Evolutionary conservation across 2,329 filamentous ascomycete species (phyloP), one percentile per base, ranked within the genome.

Genomic region (Diplocarpon rosae): DNA sequence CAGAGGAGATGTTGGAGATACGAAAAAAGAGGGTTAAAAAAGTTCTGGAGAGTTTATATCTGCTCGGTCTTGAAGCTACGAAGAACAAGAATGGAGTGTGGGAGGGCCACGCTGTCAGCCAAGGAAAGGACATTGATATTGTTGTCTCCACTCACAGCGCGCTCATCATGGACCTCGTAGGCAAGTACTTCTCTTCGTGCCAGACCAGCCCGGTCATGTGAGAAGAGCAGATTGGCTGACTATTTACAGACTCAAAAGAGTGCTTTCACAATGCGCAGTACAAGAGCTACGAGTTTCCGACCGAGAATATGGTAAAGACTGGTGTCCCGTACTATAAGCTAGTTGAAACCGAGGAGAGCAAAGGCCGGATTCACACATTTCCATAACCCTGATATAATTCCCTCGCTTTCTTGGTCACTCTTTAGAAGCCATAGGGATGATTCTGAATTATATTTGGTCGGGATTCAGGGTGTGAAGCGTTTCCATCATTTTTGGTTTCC

Each of bases 41-140:
- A 6, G 37, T 39, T 17, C 16, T n/a, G 11, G 9, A 37, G 17
- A 39, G 33, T 20, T 14, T 45, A 3, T 35, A 30, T 12, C 10
- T 20, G 17, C 37, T 45, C n/a, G 42, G 42, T 10, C n/a, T 39
- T 15, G 37, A 39, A n/a, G 24, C 36, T 8, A 24, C 37, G 37
- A 34, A 30, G 11, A 14, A 35, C 5, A 29, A 36, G 24, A 28
- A n/a, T 17, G 32, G 30, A 12, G 30, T 14, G 11, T 32, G 30
- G 30, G 30, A 32, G 30, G 30, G 30, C 11, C 30, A 32, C 9
- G 30, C 11, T 5, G 30, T 32, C n/a, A 12, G n/a, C 30, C 30
- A 32, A 32, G 30, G 30, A 9, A 32, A 35, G 16, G 38, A 45
- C 31, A 32, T 45, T 16, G 37, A 45, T 27, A 45, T 45, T n/a